Base-by-base conservation (phyloP, 345 rosid species). In the Aquilaria malaccensis region DNA sequence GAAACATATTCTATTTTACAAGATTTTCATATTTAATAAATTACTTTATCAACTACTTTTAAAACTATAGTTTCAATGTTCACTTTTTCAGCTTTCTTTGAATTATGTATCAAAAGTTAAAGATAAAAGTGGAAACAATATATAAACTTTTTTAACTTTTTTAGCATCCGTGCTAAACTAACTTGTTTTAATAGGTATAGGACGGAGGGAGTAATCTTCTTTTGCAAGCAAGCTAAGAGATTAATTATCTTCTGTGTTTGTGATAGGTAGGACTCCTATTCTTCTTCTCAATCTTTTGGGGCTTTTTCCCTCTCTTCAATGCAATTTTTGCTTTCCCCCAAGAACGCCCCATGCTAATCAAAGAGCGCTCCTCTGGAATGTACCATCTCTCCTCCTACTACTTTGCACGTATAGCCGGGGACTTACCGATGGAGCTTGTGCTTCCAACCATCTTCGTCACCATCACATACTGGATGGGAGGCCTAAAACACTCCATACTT, bases 241-340 rank as follows among this genome's bases (percentile, higher is more conserved):
- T 22, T 22, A 22, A 22, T 22, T 46, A 11, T 46, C 14, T 58
- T 13, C 9, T 22, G 2, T 1, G 10, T 60, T 13, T 47, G 13
- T 22, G 51, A 76, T 83, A 92, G 98, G 86, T 92, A 33, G 95
- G 98, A 43, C 83, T 92, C 2, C 76, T 92, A 14, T 92, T 92
- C 74, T 92, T 92, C 74, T 92, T 85, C 81, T 87, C 98, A 30
- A 85, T 85, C 69, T 92, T 92, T 51, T 92, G 98, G 98, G 95
- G 95, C 2, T 83, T 92, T 67, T 89, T 83, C 60, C 98, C 98
- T 45, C 78, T 92, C 61, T 89, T 75, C 82, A 85, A 78, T 29
- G 95, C 95, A 15, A 80, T 84, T 69, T 92, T 92, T 53, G 73
- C 93, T 9, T 89, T 92, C 78, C 98, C 98, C 33, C 91, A 82